Percentiles rank a stretch among this genome's conserved stretches.
Conservation (phyloP, 2,329 filamentous ascomycete genomes). For the Dothidotthia symphoricarpi region DNA sequence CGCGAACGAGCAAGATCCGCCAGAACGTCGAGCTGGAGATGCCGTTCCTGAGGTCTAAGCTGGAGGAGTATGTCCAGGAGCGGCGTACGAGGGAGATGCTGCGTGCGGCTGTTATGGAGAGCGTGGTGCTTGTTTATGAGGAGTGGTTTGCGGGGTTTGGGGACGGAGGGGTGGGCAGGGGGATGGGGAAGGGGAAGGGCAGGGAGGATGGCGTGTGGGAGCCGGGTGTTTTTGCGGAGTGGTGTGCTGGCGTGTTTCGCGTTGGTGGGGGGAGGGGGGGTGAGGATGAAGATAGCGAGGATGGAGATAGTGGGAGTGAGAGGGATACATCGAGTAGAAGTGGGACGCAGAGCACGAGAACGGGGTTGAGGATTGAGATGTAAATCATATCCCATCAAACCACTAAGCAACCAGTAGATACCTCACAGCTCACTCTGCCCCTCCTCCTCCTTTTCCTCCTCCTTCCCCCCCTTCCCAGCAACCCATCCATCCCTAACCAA, state of each 20-base stretch:
- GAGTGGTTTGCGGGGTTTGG: conserved; percentile 55
- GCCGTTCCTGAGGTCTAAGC: conserved; percentile 53
- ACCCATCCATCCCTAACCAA: conserved; percentile 64
- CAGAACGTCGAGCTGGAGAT: conserved; percentile 59
- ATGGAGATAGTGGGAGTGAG: conserved; percentile 24
- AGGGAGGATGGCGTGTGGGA: conserved; percentile 64
- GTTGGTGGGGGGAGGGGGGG: conserved; percentile 49
- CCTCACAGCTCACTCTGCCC: neutral
- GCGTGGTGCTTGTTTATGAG: conserved; percentile 62
- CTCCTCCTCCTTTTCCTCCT: neutral
- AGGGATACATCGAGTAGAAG: conserved; percentile 15
- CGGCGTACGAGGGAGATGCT: conserved; percentile 64
- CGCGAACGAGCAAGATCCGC: conserved; percentile 48
- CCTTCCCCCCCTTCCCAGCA: conserved; percentile 4
- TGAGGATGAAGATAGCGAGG: conserved; percentile 30
- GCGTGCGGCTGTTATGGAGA: conserved; percentile 64
- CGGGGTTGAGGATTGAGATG: conserved; percentile 34
- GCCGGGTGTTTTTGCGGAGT: conserved; percentile 62
- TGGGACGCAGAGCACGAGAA: conserved; percentile 31
- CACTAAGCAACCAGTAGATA: no score
- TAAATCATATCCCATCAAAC: no score
- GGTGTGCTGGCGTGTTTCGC: conserved; percentile 59
- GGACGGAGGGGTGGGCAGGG: conserved; percentile 18
- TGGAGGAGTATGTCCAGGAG: conserved; percentile 65
- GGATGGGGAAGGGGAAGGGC: conserved; percentile 55